phyloP scores from a whole-genome alignment of 768 basidiomycete species.

The Lactifluus volemus region DNA sequence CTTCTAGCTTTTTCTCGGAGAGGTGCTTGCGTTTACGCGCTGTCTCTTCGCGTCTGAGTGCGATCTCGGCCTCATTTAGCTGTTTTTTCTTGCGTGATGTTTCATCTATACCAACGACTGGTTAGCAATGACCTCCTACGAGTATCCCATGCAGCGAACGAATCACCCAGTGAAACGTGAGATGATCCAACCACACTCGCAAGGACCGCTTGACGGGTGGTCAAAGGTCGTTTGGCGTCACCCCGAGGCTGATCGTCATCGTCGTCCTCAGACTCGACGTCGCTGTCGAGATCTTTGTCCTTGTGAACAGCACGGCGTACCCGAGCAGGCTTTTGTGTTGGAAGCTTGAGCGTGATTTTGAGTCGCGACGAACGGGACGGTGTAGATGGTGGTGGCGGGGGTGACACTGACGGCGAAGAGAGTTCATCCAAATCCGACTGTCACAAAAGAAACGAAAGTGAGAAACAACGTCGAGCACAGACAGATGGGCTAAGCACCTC shows the following conservation, averaged over 20 bases:
- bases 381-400: slow-evolving; percentile 18
- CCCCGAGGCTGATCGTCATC: slow-evolving; percentile 26
- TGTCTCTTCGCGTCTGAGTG: slow-evolving; percentile 68
- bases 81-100: slow-evolving; percentile 51
- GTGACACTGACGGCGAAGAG: slow-evolving; percentile 19
- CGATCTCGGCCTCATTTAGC: slow-evolving; percentile 63
- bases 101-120: slow-evolving; percentile 20
- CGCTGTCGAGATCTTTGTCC: slow-evolving; percentile 22
- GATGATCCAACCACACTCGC: slow-evolving; percentile 60
- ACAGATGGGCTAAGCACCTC: neutral
- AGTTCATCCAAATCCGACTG: slow-evolving; percentile 18
- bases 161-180: slow-evolving; percentile 56
- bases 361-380: slow-evolving; percentile 34
- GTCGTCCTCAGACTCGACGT: slow-evolving; percentile 38
- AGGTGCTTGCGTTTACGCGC: slow-evolving; percentile 75
- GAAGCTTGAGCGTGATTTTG: slow-evolving; percentile 55
- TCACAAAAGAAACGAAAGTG: neutral
- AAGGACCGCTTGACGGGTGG: slow-evolving; percentile 57
- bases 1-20: slow-evolving; percentile 75
- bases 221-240: slow-evolving; percentile 26
- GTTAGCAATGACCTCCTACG: neutral
- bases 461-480: neutral
- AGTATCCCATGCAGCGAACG: neutral
- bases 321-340: slow-evolving; percentile 25
- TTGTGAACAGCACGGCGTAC: slow-evolving; percentile 19